These are phyloP conservation scores for Kodamaea hsintzibuensis DNA, from an alignment of 805 yeast species.

Conservation along the genomic window DNA sequence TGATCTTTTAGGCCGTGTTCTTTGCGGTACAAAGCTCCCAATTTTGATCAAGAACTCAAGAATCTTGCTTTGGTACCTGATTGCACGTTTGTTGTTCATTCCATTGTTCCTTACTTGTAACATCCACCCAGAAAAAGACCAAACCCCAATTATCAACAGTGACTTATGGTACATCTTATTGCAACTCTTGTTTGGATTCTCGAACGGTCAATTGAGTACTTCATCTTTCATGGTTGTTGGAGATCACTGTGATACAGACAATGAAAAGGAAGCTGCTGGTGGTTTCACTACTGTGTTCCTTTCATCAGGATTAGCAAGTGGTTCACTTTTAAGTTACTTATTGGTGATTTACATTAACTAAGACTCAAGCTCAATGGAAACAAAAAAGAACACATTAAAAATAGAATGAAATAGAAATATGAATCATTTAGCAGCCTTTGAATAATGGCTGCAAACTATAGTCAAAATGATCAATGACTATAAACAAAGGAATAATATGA, in stretches of 20 bases:
- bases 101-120: conserved; percentile 76
- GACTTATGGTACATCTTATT: conserved; percentile 67
- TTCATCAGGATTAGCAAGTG: conserved; percentile 74
- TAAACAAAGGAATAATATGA: no score
- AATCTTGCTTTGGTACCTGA: conserved; percentile 53
- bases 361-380: no score
- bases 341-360: conserved; percentile 41
- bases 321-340: conserved; percentile 73
- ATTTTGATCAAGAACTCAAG: conserved; percentile 42
- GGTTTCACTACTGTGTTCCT: conserved; percentile 85
- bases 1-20: conserved; percentile 75
- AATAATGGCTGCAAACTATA: no score
- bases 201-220: conserved; percentile 85
- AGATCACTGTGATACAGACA: conserved; percentile 54
- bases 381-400: no score
- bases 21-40: conserved; percentile 51
- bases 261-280: conserved; percentile 88
- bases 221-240: conserved; percentile 79
- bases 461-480: no score
- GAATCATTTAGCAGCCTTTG: no score
- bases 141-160: conserved; percentile 46
- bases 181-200: conserved; percentile 79
- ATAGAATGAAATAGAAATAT: no score
- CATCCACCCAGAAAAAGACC: conserved; percentile 40
- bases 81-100: conserved; percentile 57